These are phyloP conservation scores for Diaporthe velutina DNA, from an alignment of 2,329 filamentous ascomycete genomes.

Conservation along the genomic window DNA sequence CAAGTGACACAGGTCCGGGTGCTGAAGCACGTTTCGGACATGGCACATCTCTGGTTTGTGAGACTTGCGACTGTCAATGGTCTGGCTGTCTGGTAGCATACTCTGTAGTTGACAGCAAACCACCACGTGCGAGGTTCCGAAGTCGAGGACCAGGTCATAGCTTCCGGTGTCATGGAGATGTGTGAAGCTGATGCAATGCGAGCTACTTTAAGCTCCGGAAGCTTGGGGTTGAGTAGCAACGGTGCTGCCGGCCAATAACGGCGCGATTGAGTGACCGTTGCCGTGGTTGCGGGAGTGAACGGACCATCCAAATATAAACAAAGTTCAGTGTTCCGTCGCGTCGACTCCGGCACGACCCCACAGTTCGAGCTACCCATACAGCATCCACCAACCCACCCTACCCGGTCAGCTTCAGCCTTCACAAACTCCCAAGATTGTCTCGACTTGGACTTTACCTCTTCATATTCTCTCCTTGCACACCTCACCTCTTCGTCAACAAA, in stretches of 20 bases:
- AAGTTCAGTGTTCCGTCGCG: slow-evolving; percentile 22
- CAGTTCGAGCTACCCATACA: slow-evolving; percentile 8
- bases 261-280: slow-evolving; percentile 3
- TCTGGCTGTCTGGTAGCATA: not conserved
- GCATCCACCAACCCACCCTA: not conserved
- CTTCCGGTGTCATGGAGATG: slow-evolving; percentile 13
- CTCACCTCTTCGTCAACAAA: not conserved
- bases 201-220: slow-evolving; percentile 9
- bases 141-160: not conserved
- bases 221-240: slow-evolving; percentile 29
- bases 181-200: not conserved
- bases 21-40: not conserved
- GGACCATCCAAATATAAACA: slow-evolving; percentile 32
- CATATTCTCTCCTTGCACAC: not conserved
- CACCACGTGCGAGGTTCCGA: not conserved
- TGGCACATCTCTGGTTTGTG: too few species aligned
- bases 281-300: slow-evolving; percentile 16
- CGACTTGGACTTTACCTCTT: slow-evolving; percentile 19
- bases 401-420: slow-evolving; percentile 14
- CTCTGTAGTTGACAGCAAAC: not conserved
- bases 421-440: slow-evolving; percentile 11
- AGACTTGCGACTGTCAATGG: not conserved
- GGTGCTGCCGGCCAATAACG: slow-evolving; percentile 27
- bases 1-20: not conserved
- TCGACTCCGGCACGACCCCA: slow-evolving; percentile 33